These are phyloP conservation scores for Pyricularia grisea DNA, from an alignment of 2,329 filamentous ascomycete genomes.

Conservation along the genomic window DNA sequence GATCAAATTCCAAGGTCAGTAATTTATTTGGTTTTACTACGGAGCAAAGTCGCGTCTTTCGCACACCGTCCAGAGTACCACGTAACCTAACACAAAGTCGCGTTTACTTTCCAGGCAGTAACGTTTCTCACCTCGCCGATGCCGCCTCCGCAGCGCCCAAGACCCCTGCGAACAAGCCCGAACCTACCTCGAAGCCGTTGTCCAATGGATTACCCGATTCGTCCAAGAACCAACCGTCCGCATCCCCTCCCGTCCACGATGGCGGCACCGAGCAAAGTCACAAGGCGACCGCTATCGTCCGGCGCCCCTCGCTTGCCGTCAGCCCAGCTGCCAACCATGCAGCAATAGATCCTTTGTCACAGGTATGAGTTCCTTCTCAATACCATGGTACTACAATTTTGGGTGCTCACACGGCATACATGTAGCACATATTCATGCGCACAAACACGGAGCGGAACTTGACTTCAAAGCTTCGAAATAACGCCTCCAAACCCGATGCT, in stretches of 20 bases:
- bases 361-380: slow-evolving; percentile 11
- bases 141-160: neutral
- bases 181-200: neutral
- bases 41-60: neutral
- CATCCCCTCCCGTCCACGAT: slow-evolving; percentile 9
- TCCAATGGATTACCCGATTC: neutral
- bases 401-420: neutral
- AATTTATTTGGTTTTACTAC: no score
- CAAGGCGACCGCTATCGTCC: slow-evolving; percentile 4
- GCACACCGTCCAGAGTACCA: neutral
- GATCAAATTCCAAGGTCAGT: neutral
- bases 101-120: neutral
- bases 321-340: slow-evolving; percentile 6
- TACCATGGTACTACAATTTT: neutral
- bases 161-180: neutral
- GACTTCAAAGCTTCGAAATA: slow-evolving; percentile 10
- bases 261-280: slow-evolving; percentile 4
- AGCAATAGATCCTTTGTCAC: slow-evolving; percentile 20
- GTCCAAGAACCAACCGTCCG: neutral
- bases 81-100: neutral
- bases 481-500: slow-evolving; percentile 36
- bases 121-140: neutral
- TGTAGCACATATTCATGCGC: slow-evolving; percentile 53
- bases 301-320: neutral
- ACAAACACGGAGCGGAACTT: slow-evolving; percentile 55